Conservation (phyloP, 2,329 filamentous ascomycete genomes). For the Juglanconis juglandina region DNA sequence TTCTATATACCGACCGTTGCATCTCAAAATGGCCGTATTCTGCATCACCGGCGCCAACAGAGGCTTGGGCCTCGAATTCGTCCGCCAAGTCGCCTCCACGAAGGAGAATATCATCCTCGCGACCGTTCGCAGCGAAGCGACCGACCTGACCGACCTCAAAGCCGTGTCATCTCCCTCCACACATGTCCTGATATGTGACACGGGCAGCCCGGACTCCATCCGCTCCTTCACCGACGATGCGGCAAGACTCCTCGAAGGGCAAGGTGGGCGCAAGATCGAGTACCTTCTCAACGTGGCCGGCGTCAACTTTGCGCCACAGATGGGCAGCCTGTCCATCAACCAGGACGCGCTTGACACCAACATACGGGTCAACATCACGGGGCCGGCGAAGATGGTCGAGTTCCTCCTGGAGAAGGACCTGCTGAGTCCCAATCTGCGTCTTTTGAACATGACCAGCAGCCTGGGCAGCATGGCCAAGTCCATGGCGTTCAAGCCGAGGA, state of each 20-base stretch:
- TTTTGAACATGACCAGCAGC: slow-evolving; percentile 41
- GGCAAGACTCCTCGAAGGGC: slow-evolving; percentile 25
- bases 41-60: slow-evolving; percentile 31
- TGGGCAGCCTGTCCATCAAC: slow-evolving; percentile 37
- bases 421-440: slow-evolving; percentile 25
- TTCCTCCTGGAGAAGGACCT: slow-evolving; percentile 29
- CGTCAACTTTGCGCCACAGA: slow-evolving; percentile 34
- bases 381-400: slow-evolving; percentile 42
- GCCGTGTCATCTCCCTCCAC: slow-evolving; percentile 20
- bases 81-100: slow-evolving; percentile 27
- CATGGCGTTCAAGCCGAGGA: slow-evolving; percentile 27
- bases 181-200: slow-evolving; percentile 29
- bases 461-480: slow-evolving; percentile 32
- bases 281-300: slow-evolving; percentile 29
- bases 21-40: slow-evolving; percentile 19
- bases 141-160: slow-evolving; percentile 27
- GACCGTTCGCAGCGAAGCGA: slow-evolving; percentile 21
- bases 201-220: slow-evolving; percentile 31
- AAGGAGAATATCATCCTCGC: slow-evolving; percentile 28
- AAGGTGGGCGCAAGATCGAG: slow-evolving; percentile 31
- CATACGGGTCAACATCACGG: slow-evolving; percentile 43
- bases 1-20: not conserved
- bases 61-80: slow-evolving; percentile 29
- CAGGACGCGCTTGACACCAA: slow-evolving; percentile 34
- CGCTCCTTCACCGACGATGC: slow-evolving; percentile 22